Evolutionary conservation across 805 yeast genomes (phyloP), one percentile per base, ranked within the genome.

Genomic region (Wickerhamiella occidentalis): DNA sequence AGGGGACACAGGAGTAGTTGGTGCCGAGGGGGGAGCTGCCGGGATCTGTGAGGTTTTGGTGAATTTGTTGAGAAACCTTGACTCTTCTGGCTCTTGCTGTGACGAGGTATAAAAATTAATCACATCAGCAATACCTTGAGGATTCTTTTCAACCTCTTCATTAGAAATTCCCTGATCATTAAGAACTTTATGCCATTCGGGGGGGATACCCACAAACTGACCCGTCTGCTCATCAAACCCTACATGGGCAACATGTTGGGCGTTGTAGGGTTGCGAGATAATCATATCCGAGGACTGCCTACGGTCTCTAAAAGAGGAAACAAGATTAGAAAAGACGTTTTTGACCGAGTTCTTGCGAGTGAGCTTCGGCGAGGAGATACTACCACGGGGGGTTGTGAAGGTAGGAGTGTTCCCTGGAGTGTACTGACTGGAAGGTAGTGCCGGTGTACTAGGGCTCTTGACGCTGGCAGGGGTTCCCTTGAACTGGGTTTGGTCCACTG

Each of bases 241-340:
- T 8, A 92, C 97, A 62, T 92, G 97, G n/a, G 92, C 86, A 30
- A 86, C 82, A 61, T 88, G 95, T 60, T 85, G 80, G 15, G 92
- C 82, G 59, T 85, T 86, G 64, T 82, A 86, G 0, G 98, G 98
- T 0, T 86, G 80, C n/a, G 95, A 84, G 46, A 90, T 92, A 56
- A 78, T 78, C 17, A 60, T 54, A 15, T 45, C 41, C 15, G 45
- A 5, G 18, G 26, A 21, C 13, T 22, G 26, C 28, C 42, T 5
- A 28, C 41, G 42, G 17, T 49, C 40, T 25, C 53, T 42, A 22
- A 51, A 40, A 2, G 49, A 25, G 38, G 41, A 48, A 33, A 48
- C 44, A 3, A 51, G 25, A 33, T 35, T 49, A 6, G 48, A 40
- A 22, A 51, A 42, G 18, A 45, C 47, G 28, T 36, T 40, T 15